phyloP scores from a whole-genome alignment of 2,329 filamentous ascomycete species.

The Polytolypa hystricis region DNA sequence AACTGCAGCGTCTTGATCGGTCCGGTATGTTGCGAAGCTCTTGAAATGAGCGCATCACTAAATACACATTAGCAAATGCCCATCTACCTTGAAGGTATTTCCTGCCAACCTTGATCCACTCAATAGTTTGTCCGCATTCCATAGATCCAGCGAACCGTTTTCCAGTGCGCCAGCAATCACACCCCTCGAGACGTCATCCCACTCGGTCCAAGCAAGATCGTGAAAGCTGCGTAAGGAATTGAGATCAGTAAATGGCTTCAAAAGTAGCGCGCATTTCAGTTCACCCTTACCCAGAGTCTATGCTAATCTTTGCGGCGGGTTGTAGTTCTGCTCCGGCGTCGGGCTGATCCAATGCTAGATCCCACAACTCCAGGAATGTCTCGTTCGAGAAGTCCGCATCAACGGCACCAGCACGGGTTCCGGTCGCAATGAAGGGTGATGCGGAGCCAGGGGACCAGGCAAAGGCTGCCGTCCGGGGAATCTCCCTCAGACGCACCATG shows the following conservation, averaged over 20 bases:
- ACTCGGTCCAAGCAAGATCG: conserved; percentile 87
- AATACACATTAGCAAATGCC: conserved; percentile 2
- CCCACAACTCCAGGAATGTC: conserved; percentile 93
- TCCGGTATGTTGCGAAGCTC: conserved; percentile 80
- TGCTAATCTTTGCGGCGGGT: conserved; percentile 70
- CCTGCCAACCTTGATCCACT: conserved; percentile 38
- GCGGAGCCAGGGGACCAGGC: conserved; percentile 81
- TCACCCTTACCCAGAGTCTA: conserved; percentile 67
- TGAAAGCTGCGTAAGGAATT: conserved; percentile 59
- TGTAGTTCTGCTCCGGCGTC: conserved; percentile 72
- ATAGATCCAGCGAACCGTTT: conserved; percentile 84
- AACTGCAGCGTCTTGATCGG: conserved; percentile 93
- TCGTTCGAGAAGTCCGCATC: conserved; percentile 97
- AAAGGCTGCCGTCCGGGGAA: conserved; percentile 91
- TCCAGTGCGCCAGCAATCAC: conserved; percentile 93
- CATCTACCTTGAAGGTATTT: background rate
- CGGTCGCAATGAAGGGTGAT: conserved; percentile 77
- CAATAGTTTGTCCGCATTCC: conserved; percentile 68
- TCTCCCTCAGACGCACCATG: conserved; percentile 96
- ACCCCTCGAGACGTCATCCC: conserved; percentile 67
- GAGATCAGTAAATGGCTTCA: no score
- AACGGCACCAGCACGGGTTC: conserved; percentile 87
- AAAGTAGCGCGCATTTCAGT: conserved; percentile 1
- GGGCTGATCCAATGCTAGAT: conserved; percentile 69
- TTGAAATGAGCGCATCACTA: conserved; percentile 69